Evolutionary conservation across 1,284 basidiomycete species (phyloP), one percentile per base, ranked within the genome.

Genomic region (Naganishia cerealis): DNA sequence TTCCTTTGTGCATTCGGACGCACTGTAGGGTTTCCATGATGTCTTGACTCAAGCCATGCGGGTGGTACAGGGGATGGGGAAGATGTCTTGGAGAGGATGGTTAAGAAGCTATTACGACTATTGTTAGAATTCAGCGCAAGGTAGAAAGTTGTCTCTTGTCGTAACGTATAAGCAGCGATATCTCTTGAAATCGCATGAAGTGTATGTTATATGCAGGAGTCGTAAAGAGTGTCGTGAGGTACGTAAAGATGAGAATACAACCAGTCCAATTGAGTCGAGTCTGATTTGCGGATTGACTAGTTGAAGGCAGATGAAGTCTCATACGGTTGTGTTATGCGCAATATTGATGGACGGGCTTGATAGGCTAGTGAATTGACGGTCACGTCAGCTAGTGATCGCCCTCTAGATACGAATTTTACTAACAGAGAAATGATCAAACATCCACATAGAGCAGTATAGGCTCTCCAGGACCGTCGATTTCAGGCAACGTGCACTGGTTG

Each of bases 381-480:
- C 21, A 13, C 13, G 21, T 50, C 24, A 50, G 46, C 46, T 9
- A n/a, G 3, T 24, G 46, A 10, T 15, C n/a, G 9, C 21, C n/a
- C 46, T 21, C 12, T 7, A 50, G n/a, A 0, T 50, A 50, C n/a
- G 7, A 33, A 39, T 8, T 15, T 6, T 1, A n/a, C n/a, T 56
- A 12, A 38, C n/a, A 12, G 0, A 29, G 36, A n/a, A 38, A 39
- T 26, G 48, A 38, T 67, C 33, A 92, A 77, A 93, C 90, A 81
- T 95, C 92, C 75, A 93, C 87, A 81, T 96, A 96, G 72, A 95
- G 87, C 75, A 96, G 82, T 75, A 96, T 85, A 26, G 94, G 94
- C 81, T 95, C 92, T 70, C 94, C 93, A 52, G 93, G 89, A 65
- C 91, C 91, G 77, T 94, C 91, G 73, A 96, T 95, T 83, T 97